Conservation (phyloP, 768 basidiomycete genomes). For the Holtermannia corniformis region DNA sequence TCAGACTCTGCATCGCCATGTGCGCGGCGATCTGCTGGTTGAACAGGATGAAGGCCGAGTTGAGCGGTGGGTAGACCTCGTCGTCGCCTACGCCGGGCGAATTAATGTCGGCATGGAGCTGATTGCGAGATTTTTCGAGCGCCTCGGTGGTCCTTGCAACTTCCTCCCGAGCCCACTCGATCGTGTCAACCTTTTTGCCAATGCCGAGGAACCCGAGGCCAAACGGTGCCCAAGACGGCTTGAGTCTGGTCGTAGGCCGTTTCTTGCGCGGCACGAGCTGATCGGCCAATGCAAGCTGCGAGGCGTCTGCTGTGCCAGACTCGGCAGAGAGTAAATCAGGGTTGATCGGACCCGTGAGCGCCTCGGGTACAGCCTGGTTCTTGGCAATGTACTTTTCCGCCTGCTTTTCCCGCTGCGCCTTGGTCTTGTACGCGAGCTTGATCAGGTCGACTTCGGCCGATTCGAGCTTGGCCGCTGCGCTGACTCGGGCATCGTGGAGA, state of each 20-base stretch:
- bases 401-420: slow-evolving; percentile 47
- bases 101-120: slow-evolving; percentile 28
- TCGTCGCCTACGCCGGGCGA: slow-evolving; percentile 22
- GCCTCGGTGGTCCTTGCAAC: slow-evolving; percentile 49
- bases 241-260: slow-evolving; percentile 71
- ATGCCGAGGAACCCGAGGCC: slow-evolving; percentile 48
- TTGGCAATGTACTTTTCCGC: slow-evolving; percentile 45
- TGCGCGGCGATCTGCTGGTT: slow-evolving; percentile 88
- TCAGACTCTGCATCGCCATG: slow-evolving; percentile 63
- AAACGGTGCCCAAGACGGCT: slow-evolving; percentile 44
- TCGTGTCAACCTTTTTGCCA: slow-evolving; percentile 85
- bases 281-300: slow-evolving; percentile 44
- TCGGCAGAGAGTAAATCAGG: slow-evolving; percentile 17
- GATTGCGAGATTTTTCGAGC: slow-evolving; percentile 43
- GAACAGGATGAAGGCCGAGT: slow-evolving; percentile 67
- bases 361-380: slow-evolving; percentile 23
- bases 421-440: slow-evolving; percentile 64
- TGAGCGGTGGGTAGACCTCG: slow-evolving; percentile 39
- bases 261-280: slow-evolving; percentile 60
- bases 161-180: slow-evolving; percentile 77
- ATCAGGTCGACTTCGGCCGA: slow-evolving; percentile 71
- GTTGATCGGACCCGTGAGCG: slow-evolving; percentile 25
- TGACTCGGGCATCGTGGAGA: slow-evolving; percentile 63
- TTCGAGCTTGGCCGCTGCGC: slow-evolving; percentile 71
- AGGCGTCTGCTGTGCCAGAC: slow-evolving; percentile 4